These are phyloP conservation scores for peach (Prunus persica) DNA, from an alignment of 306 rosid genomes.

Conservation along the genomic window Prunus_persica_NCBIv2 NC_034016.1:15987501-15988000, in stretches of 20 bases:
- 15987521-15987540: background rate
- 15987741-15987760: background rate
- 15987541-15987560: background rate
- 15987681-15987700: background rate
- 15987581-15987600: background rate
- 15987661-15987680: background rate
- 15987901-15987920: background rate
- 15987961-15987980: conserved; percentile 79
- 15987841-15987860: background rate
- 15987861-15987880: background rate
- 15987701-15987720: background rate
- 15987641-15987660: background rate
- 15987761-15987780: background rate
- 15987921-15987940: conserved; percentile 7
- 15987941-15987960: conserved; percentile 82
- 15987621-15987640: background rate
- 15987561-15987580: background rate
- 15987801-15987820: background rate
- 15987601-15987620: background rate
- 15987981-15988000: conserved; percentile 68
- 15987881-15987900: background rate
- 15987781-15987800: background rate
- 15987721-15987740: background rate
- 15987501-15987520: background rate
- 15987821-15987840: background rate